Percentiles rank a stretch among this genome's conserved stretches.
These are phyloP conservation scores for Zymoseptoria pseudotritici DNA, from an alignment of 2,329 filamentous ascomycete genomes.

Conservation along the genomic window DNA sequence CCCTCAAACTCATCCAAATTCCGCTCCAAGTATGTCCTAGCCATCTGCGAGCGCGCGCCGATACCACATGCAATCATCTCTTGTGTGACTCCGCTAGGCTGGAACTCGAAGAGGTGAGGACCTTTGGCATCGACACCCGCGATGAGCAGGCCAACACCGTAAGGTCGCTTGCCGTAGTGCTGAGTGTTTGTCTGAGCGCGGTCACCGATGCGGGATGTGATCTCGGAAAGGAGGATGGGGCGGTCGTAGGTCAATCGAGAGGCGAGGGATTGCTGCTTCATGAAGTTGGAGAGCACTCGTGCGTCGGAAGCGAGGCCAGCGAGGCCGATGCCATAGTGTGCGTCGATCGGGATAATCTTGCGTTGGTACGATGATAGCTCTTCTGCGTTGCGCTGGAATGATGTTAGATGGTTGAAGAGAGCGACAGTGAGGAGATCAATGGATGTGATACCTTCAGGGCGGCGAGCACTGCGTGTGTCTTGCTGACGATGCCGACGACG, in stretches of 20 bases:
- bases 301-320: constrained; percentile 95
- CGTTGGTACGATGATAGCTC: constrained; percentile 99
- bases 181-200: constrained; percentile 98
- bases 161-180: constrained; percentile 91
- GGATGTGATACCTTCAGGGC: constrained; percentile 72
- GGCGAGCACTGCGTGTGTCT: constrained; percentile 92
- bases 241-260: constrained; percentile 94
- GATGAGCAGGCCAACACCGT: constrained; percentile 87
- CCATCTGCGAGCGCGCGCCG: constrained; percentile 94
- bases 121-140: constrained; percentile 90
- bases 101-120: constrained; percentile 96
- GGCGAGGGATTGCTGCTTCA: constrained; percentile 97
- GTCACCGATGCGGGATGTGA: constrained; percentile 87
- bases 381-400: constrained; percentile 81
- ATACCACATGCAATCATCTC: constrained; percentile 97
- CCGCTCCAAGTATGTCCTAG: constrained; percentile 89
- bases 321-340: constrained; percentile 90
- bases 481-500: constrained; percentile 93
- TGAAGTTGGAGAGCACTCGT: constrained; percentile 99
- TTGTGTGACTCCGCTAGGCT: constrained; percentile 89
- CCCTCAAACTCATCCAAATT: constrained; percentile 77
- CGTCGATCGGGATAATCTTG: constrained; percentile 95
- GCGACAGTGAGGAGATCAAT: not conserved
- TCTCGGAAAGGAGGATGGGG: constrained; percentile 79
- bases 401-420: constrained; percentile 5